Base-by-base conservation (phyloP, 805 yeast genomes). In the Jamesozyma rosinii region DNA sequence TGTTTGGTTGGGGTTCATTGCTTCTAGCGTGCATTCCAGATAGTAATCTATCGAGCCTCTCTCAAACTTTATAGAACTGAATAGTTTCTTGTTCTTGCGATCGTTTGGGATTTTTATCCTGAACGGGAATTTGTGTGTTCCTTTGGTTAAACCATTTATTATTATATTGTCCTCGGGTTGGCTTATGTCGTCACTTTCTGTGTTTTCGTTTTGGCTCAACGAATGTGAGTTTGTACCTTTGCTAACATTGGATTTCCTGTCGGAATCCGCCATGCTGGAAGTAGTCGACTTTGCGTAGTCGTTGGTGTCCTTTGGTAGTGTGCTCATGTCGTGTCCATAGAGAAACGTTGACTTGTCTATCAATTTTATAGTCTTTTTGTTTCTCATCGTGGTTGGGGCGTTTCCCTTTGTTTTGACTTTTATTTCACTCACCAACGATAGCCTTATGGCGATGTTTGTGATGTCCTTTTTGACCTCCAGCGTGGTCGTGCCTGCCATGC, bases 101-200 rank as follows among this genome's bases (percentile, higher is more conserved):
- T 72, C 49, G 11, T 43, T 73, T 1, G 96, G 95, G n/a, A 88
- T 69, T 51, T 77, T 81, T 35, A 88, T 83, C 38, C 82, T 76
- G 57, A 88, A 89, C 18, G 95, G 95, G 58, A 89, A 88, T 30
- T 85, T 66, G 62, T 88, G 96, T 56, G 84, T 90, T 35, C 96
- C 96, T 54, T 78, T 77, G 17, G 77, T 74, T n/a, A 83, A 59
- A 0, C 84, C 84, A 45, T 60, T 57, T 2, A 45, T 33, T 13
- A 52, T 41, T 3, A 38, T 27, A 10, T 38, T 40, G 30, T 40
- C 33, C 8, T 31, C 32, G 33, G 20, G n/a, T 13, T 27, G 26
- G n/a, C 8, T 14, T 11, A 5, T n/a, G 33, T 30, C n/a, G 33
- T 30, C n/a, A 13, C 9, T 27, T 9, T 9, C 30, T 10, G 30